phyloP scores from a whole-genome alignment of 306 rosid genomes.

The Gastrolobium bilobum region DNA sequence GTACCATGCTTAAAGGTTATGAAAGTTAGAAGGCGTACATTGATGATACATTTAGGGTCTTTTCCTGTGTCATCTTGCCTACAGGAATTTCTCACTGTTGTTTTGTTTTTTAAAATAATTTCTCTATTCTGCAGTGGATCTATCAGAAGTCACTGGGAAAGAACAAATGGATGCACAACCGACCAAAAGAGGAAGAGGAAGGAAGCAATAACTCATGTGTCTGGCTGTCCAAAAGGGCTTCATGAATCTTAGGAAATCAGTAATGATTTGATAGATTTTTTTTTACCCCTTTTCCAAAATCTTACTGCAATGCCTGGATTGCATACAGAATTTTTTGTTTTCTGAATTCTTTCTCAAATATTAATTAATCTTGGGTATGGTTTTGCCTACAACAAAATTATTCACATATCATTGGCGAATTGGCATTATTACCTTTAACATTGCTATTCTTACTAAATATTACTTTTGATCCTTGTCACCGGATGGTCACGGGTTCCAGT shows the following conservation, averaged over 20 bases:
- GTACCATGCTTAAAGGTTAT: conserved; percentile 15
- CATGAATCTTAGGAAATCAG: conserved; percentile 42
- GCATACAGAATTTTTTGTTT: not conserved
- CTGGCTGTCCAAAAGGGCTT: conserved; percentile 38
- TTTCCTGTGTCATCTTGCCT: conserved; percentile 10
- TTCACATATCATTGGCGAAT: not conserved
- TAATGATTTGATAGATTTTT: conserved; percentile 41
- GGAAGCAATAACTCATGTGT: conserved; percentile 68
- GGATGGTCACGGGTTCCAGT: no score
- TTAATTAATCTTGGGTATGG: conserved; percentile 20
- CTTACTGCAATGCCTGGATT: conserved; percentile 10
- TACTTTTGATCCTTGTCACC: not conserved
- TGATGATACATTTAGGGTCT: conserved; percentile 18
- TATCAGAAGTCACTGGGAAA: conserved; percentile 82
- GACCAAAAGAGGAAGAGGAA: conserved; percentile 85
- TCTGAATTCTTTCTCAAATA: conserved; percentile 33
- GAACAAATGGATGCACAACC: conserved; percentile 81
- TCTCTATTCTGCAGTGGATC: conserved; percentile 65
- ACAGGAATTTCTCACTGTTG: conserved; percentile 36
- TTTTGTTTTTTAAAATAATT: not conserved
- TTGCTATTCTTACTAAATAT: not conserved
- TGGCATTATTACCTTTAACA: conserved; percentile 2
- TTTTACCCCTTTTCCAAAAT: not conserved
- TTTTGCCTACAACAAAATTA: conserved; percentile 18
- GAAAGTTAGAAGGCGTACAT: not conserved